Base-by-base conservation (phyloP, 768 basidiomycete genomes). In the Mycena rosella region DNA sequence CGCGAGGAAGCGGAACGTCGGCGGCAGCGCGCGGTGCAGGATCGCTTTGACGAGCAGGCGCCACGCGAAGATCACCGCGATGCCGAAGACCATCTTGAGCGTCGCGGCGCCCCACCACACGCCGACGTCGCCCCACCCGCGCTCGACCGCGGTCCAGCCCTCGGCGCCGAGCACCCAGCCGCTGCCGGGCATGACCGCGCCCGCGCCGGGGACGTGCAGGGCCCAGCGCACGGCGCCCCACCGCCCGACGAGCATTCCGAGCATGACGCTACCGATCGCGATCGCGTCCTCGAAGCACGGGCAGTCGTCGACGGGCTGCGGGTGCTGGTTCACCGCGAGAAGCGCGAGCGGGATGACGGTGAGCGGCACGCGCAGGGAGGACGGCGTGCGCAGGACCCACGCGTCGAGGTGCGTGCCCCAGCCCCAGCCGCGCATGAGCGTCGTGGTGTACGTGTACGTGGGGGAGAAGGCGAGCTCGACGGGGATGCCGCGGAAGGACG, bases 281-380 rank as follows among this genome's bases (percentile, higher is more conserved):
- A 98, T 96, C 4, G 96, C 95, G 74, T 99, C 97, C 75, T 98
- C 97, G 78, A 98, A 99, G 79, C 97, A 98, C 2, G 97, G 97
- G 72, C 97, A 98, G 73, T 97, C 95, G 63, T 99, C 96, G 11
- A 97, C 93, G 0, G 97, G 97, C 71, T 96, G 92, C 0, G 96
- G 96, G 74, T 96, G 95, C 67, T 93, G 89, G 74, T 96, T 91
- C n/a, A 96, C 91, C 22, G 92, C 80, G 6, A 93, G 80, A 17
- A 95, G 80, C 63, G 87, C 89, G n/a, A 92, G 67, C 0, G 89
- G 85, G 29, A 91, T 83, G 47, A 89, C 77, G 13, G 86, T 84
- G 40, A 87, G 74, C 9, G 92, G 91, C n/a, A 91, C 89, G 40
- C 63, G 64, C 22, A 71, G 56, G 13, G 61, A 56, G 42, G 60